Conservation (phyloP, 2,329 filamentous ascomycete genomes). For the Cladobotryum protrusum region DNA sequence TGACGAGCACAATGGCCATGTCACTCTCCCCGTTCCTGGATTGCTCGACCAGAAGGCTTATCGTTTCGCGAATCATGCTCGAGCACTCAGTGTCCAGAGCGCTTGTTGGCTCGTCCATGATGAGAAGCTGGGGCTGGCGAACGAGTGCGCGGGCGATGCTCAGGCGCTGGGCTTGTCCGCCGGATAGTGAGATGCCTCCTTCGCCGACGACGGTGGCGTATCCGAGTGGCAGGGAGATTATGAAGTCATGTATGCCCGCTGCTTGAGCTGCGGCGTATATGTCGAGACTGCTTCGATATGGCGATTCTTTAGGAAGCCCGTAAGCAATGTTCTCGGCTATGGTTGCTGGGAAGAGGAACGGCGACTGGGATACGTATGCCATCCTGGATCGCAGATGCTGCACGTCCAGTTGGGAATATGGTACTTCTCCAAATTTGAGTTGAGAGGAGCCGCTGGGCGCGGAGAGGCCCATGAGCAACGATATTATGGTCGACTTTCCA, state of each 20-base stretch:
- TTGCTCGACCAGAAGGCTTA: slow-evolving; percentile 45
- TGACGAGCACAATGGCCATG: slow-evolving; percentile 73
- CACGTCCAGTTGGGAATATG: slow-evolving; percentile 55
- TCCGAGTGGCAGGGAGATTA: slow-evolving; percentile 56
- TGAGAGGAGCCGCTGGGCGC: slow-evolving; percentile 27
- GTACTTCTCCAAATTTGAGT: slow-evolving; percentile 52
- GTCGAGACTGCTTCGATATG: slow-evolving; percentile 38
- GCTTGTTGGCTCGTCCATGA: slow-evolving; percentile 84
- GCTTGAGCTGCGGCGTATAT: slow-evolving; percentile 48
- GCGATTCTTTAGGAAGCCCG: slow-evolving; percentile 54
- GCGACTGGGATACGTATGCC: slow-evolving; percentile 63
- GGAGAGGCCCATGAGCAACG: slow-evolving; percentile 70
- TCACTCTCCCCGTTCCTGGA: slow-evolving; percentile 21
- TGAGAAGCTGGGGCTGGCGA: slow-evolving; percentile 62
- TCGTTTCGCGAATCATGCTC: slow-evolving; percentile 54
- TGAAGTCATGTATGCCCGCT: slow-evolving; percentile 70
- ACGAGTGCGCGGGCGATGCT: slow-evolving; percentile 75
- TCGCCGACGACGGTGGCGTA: slow-evolving; percentile 67
- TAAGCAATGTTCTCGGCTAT: slow-evolving; percentile 61
- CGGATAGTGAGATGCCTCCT: slow-evolving; percentile 66
- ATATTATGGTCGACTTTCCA: slow-evolving; percentile 83
- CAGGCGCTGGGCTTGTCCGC: slow-evolving; percentile 77
- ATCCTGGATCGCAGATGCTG: slow-evolving; percentile 53
- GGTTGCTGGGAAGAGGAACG: slow-evolving; percentile 70
- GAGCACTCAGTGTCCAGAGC: slow-evolving; percentile 68